These are phyloP conservation scores for Apocynum venetum DNA, from an alignment of 257 asterid genomes.

Conservation along the genomic window DNA sequence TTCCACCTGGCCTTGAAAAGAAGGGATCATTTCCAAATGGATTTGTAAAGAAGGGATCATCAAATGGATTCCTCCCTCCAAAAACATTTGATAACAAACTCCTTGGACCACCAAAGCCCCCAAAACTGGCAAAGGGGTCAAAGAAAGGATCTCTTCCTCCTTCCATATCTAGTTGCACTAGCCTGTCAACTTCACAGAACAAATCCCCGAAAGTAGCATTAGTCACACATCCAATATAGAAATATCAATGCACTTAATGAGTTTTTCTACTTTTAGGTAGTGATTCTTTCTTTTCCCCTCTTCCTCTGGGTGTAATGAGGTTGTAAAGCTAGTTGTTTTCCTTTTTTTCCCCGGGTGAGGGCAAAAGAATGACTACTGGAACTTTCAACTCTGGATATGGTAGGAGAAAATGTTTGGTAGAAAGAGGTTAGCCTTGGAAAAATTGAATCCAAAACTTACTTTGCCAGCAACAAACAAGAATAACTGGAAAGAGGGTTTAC, in stretches of 20 bases:
- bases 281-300: not conserved
- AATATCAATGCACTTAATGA: not conserved
- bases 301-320: not conserved
- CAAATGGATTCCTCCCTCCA: slow-evolving; percentile 83
- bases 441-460: not conserved
- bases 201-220: not conserved
- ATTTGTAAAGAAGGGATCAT: slow-evolving; percentile 72
- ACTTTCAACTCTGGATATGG: not conserved
- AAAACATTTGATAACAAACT: slow-evolving; percentile 50
- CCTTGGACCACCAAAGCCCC: slow-evolving; percentile 44
- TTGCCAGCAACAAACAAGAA: not conserved
- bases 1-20: slow-evolving; percentile 63
- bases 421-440: not conserved
- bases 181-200: not conserved
- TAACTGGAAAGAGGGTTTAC: not conserved
- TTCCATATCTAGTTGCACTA: slow-evolving; percentile 42
- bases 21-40: slow-evolving; percentile 87
- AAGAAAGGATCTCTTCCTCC: slow-evolving; percentile 79
- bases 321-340: not conserved
- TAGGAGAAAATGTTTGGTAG: not conserved
- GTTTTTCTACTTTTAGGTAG: not conserved
- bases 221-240: not conserved
- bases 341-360: too few species aligned
- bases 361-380: not conserved
- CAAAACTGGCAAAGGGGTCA: slow-evolving; percentile 46